Evolutionary conservation across 306 rosid species (phyloP).

Genomic region (Cyclanthera cordifolia): DNA sequence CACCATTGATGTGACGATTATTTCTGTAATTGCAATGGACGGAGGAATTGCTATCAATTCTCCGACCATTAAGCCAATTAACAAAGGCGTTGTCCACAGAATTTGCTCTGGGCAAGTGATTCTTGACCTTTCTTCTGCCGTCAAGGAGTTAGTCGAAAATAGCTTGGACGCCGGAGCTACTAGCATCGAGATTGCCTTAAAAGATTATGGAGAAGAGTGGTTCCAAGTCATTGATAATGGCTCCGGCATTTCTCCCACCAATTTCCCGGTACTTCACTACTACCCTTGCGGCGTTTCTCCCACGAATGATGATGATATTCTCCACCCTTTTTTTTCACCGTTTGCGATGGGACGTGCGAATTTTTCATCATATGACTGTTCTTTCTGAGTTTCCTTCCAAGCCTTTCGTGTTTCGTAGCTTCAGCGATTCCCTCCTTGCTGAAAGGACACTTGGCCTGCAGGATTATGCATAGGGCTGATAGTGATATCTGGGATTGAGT

Average conservation of each 20-base stretch:
- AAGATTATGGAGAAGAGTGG: constrained; percentile 59
- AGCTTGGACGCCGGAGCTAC: constrained; percentile 92
- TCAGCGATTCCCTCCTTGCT: not conserved
- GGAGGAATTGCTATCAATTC: constrained; percentile 30
- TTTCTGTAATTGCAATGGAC: constrained; percentile 26
- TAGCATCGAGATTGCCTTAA: constrained; percentile 60
- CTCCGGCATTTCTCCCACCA: constrained; percentile 66
- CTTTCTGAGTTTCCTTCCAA: too few relatives aligned
- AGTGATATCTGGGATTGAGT: not conserved
- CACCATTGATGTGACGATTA: constrained; percentile 1
- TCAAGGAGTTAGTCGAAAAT: constrained; percentile 88
- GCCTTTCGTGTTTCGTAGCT: constrained; percentile 5
- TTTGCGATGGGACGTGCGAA: not conserved
- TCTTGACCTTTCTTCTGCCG: constrained; percentile 90
- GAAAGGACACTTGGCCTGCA: not conserved
- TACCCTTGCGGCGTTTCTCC: not conserved
- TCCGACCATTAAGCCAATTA: constrained; percentile 47
- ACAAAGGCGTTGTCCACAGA: constrained; percentile 54
- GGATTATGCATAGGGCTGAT: not conserved
- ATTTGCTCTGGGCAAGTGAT: constrained; percentile 93
- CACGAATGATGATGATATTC: too few relatives aligned
- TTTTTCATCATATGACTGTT: too few relatives aligned
- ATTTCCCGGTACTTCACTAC: constrained; percentile 35
- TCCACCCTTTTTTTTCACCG: not conserved
- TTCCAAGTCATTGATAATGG: constrained; percentile 90